phyloP scores from a whole-genome alignment of 192 early-diverging fungal genomes.

The Dissophora ornata region DNA sequence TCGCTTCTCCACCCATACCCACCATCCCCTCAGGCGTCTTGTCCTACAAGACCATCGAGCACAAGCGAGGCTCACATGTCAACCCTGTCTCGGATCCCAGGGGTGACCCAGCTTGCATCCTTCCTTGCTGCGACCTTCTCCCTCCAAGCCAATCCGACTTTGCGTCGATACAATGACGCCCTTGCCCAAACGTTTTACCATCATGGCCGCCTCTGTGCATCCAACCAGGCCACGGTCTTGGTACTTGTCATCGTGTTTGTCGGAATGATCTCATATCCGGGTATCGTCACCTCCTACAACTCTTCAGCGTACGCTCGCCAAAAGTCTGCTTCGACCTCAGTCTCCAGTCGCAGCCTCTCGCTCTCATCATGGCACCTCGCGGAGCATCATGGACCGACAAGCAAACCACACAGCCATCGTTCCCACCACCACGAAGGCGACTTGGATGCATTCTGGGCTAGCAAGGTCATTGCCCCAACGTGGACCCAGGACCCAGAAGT shows the following conservation, averaged over 20 bases:
- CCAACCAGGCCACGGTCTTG: slow-evolving; percentile 67
- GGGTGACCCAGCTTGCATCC: slow-evolving; percentile 28
- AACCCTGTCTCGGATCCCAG: slow-evolving; percentile 44
- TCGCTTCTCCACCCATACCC: not conserved
- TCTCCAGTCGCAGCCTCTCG: slow-evolving; percentile 58
- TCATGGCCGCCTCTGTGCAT: slow-evolving; percentile 73
- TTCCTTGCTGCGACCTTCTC: slow-evolving; percentile 38
- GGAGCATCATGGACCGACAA: not conserved
- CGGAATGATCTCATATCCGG: slow-evolving; percentile 67
- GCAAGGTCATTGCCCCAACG: slow-evolving; percentile 25
- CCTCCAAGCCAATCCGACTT: slow-evolving; percentile 23
- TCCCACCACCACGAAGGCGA: slow-evolving; percentile 1
- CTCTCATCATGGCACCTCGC: slow-evolving; percentile 12
- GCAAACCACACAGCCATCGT: not conserved
- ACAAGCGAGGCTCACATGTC: slow-evolving; percentile 25
- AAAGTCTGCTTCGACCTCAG: slow-evolving; percentile 16
- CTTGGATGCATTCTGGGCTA: slow-evolving; percentile 30
- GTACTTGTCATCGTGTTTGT: slow-evolving; percentile 65
- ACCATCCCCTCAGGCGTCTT: not conserved
- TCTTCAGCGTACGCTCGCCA: slow-evolving; percentile 31
- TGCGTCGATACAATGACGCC: slow-evolving; percentile 40
- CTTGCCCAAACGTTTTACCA: slow-evolving; percentile 62
- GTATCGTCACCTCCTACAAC: slow-evolving; percentile 54
- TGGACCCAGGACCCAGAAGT: slow-evolving; percentile 43
- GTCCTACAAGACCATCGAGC: not conserved